Evolutionary conservation across 176 grass and related monocot genomes (phyloP).

Genomic region (Cenchrus fungigraminus): DNA sequence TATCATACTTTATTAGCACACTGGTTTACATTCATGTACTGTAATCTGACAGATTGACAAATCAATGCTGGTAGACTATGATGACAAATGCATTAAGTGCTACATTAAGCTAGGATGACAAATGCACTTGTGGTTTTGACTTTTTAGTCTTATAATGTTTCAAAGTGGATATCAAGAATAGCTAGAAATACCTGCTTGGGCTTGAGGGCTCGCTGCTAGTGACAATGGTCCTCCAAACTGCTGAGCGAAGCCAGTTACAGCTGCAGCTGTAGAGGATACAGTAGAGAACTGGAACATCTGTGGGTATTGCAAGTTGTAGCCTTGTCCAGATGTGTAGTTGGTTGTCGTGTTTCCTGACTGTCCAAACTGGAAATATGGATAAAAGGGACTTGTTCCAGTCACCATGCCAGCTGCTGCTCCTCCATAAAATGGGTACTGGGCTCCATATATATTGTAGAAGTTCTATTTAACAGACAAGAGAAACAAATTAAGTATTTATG

Average conservation of each 20-base stretch:
- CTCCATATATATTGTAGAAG: conserved; percentile 88
- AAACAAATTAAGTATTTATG: conserved; percentile 11
- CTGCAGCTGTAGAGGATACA: conserved; percentile 71
- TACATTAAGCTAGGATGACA: conserved; percentile 19
- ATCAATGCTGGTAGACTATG: conserved; percentile 11
- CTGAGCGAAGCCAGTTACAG: conserved; percentile 70
- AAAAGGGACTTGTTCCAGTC: conserved; percentile 76
- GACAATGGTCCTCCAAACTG: conserved; percentile 81
- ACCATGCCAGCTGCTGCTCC: conserved; percentile 72
- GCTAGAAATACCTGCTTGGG: conserved; percentile 84
- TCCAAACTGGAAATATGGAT: conserved; percentile 85
- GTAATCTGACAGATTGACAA: background rate
- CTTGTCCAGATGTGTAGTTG: conserved; percentile 70
- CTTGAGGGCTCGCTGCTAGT: conserved; percentile 74
- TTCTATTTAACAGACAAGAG: conserved; percentile 58
- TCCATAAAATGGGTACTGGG: conserved; percentile 93
- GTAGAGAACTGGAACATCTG: conserved; percentile 86
- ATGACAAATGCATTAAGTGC: conserved; percentile 4
- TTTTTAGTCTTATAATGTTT: conserved; percentile 15
- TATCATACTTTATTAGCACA: conserved; percentile 2
- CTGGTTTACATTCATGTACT: conserved; percentile 23
- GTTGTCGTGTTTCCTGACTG: conserved; percentile 63
- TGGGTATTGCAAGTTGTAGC: conserved; percentile 79
- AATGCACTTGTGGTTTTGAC: background rate
- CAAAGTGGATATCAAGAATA: conserved; percentile 40